Conservation (phyloP, 2,329 filamentous ascomycete species). For the Cercospora citrullina region DNA sequence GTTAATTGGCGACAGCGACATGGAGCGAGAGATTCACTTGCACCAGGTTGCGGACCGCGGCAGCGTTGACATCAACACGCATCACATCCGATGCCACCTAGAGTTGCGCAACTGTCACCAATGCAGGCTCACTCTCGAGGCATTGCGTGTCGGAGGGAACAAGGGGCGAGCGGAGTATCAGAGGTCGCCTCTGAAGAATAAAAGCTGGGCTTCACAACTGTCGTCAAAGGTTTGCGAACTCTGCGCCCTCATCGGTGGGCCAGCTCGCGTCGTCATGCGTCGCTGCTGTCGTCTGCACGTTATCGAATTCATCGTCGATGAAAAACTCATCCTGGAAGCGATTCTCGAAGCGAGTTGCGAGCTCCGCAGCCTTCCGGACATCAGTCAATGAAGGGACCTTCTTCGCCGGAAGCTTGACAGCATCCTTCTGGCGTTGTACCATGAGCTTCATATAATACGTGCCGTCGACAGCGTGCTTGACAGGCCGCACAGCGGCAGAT, state of each 20-base stretch:
- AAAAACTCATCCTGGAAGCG: conserved; percentile 3
- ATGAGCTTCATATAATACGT: conserved; percentile 21
- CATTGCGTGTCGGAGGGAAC: not conserved
- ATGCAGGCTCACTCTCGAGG: not conserved
- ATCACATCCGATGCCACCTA: not conserved
- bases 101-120: not conserved
- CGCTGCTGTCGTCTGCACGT: not conserved
- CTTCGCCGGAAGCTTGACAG: not conserved
- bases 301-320: not conserved
- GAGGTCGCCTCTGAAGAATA: not conserved
- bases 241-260: conserved; percentile 12
- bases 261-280: conserved; percentile 8
- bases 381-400: not conserved
- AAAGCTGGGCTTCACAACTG: not conserved
- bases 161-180: not conserved
- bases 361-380: not conserved
- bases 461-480: conserved; percentile 24
- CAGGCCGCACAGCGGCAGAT: conserved; percentile 17
- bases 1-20: not conserved
- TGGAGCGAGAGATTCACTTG: not conserved
- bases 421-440: conserved; percentile 17
- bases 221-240: conserved; percentile 18
- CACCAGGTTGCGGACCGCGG: not conserved
- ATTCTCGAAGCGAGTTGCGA: not conserved
- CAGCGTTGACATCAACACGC: not conserved